Evolutionary conservation across 306 rosid species (phyloP), one percentile per base, ranked within the genome.

Genomic region (Fragaria ananassa): DNA sequence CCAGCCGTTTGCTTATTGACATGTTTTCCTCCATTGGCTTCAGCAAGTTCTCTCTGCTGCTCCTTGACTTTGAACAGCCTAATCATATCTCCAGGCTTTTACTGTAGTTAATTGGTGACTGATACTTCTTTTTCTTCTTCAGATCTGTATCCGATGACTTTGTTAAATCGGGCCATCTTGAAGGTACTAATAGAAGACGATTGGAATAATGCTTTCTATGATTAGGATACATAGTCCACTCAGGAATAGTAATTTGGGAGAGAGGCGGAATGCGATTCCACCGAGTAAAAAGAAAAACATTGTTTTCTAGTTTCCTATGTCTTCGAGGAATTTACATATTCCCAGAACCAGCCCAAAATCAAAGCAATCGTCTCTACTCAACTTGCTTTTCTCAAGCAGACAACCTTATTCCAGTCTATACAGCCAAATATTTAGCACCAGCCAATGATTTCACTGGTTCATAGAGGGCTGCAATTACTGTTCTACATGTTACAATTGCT

Each of bases 61-160:
- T 90, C 96, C 91, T 90, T 93, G 58, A 90, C 96, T 85, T 93
- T 90, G 49, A 93, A 90, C 4, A 93, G 85, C 83, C 83, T 90
- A 74, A 90, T 93, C 98, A 93, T 93, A 53, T 86, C 64, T 87
- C 83, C 98, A 89, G 76, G 4, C 13, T 60, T n/a, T 23, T 56
- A 3, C 25, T 5, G 1, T 2, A 23, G 9, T 11, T 3, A 23
- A 2, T 9, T 21, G 63, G 25, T 51, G 29, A 19, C 29, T 10
- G 63, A 53, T 53, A 10, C 57, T 19, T 53, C 60, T 53, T 18
- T 19, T 51, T 51, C 8, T 18, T 17, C 9, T 17, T 53, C 58
- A 17, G 58, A 53, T 2, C 19, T 19, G 29, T 57, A 23, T 53
- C n/a, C 7, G 54, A 9, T 60, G 65, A 10, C 3, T 60, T 60